Conservation (phyloP, 352 stramenopile species). For the Globisporangium barbulae region DNA sequence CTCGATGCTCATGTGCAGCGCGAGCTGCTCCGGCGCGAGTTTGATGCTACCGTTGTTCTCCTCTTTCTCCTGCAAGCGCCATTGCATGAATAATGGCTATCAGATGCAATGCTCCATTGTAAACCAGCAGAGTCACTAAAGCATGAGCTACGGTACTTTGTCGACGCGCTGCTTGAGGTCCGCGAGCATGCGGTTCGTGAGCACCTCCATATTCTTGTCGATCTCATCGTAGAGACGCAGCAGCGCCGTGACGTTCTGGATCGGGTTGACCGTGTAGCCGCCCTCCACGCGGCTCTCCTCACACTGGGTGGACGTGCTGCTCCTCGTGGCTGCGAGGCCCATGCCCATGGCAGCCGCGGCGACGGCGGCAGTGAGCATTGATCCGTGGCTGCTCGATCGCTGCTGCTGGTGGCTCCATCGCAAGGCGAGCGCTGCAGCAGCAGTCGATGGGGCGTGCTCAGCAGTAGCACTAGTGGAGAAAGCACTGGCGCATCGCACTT, state of each 20-base stretch:
- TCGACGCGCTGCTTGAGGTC: conserved; percentile 54
- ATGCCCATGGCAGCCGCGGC: conserved; percentile 11
- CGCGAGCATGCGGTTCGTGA: conserved; percentile 65
- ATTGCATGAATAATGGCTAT: neutral
- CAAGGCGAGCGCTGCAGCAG: neutral
- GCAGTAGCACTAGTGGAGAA: neutral
- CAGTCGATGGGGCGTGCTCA: neutral
- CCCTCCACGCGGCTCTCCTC: conserved; percentile 23
- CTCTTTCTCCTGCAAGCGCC: conserved; percentile 22
- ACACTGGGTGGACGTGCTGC: conserved; percentile 15
- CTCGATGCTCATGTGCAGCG: conserved; percentile 78
- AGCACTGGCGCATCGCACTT: conserved; percentile 4
- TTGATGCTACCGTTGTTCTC: conserved; percentile 42
- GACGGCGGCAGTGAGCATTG: conserved; percentile 1
- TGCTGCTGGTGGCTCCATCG: conserved; percentile 9
- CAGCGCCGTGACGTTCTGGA: conserved; percentile 67
- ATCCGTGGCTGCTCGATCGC: neutral
- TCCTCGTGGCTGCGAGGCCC: conserved; percentile 13
- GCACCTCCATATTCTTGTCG: conserved; percentile 82
- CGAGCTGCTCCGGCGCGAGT: conserved; percentile 61
- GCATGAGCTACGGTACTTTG: conserved; percentile 12
- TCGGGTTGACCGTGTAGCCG: conserved; percentile 54
- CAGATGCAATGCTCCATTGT: neutral
- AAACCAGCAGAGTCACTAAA: neutral
- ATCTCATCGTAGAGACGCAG: conserved; percentile 80